Evolutionary conservation across 139 green algal genomes (phyloP), one percentile per base, ranked within the genome.

Genomic region (Nannochloris sp.): DNA sequence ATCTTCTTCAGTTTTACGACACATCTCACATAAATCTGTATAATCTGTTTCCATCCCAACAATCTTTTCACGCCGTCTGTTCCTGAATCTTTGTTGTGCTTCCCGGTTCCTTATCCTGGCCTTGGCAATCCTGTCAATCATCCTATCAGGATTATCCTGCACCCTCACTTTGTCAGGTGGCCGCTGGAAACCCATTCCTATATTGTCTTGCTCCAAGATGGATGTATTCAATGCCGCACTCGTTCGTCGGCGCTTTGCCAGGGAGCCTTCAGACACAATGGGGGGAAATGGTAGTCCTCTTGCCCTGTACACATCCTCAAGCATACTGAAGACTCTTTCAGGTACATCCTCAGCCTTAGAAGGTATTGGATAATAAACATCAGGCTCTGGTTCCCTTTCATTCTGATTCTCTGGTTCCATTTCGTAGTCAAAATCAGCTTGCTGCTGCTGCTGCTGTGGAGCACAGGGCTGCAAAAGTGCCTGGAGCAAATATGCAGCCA

Each of bases 341-440:
- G 34, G 34, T 40, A 40, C 34, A 40, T 40, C 34, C 8, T 25
- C 4, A 57, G 23, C 49, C 23, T 57, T 25, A 25, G 23, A 57
- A 57, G 49, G 23, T 57, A 48, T 25, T 57, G 23, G 23, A 48
- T 25, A 48, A 11, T 57, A 48, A 48, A 48, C 49, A 57, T 48
- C 10, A 25, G 49, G 23, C 9, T 25, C 23, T 48, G 23, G 49
- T 11, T 25, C 23, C 10, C 9, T 57, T 57, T 57, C 23, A 48
- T 25, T 48, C 49, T 25, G 23, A 25, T 57, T 0, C 8, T 14
- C 49, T 11, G 9, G 23, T 25, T 57, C 49, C 49, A 57, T 48
- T 6, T 57, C 49, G 49, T 57, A 40, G 34, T 40, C 34, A 4
- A 29, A 29, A 29, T 29, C 27, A 40, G 8, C 8, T 11, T 40